Conservation (phyloP, 2,329 filamentous ascomycete species). For the Didymella sp. region DNA sequence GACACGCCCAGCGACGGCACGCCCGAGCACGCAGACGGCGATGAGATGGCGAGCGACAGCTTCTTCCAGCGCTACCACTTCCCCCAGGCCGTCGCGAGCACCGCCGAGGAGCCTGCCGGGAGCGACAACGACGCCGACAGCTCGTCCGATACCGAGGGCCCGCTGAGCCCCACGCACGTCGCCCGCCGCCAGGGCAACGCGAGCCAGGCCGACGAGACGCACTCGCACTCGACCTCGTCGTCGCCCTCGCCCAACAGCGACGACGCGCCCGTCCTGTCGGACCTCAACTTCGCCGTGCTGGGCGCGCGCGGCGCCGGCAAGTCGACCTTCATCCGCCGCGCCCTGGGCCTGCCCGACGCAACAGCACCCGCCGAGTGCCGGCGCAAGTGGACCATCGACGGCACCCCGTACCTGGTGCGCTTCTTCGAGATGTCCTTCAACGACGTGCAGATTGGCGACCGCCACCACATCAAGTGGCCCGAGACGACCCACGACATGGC, state of each 20-base stretch:
- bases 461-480: slow-evolving; percentile 64
- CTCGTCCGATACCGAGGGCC: slow-evolving; percentile 49
- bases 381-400: slow-evolving; percentile 65
- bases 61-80: slow-evolving; percentile 54
- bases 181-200: slow-evolving; percentile 29
- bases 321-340: slow-evolving; percentile 64
- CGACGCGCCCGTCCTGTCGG: slow-evolving; percentile 51
- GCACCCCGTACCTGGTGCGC: slow-evolving; percentile 62
- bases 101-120: slow-evolving; percentile 30
- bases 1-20: background rate
- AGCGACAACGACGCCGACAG: slow-evolving; percentile 38
- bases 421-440: slow-evolving; percentile 63
- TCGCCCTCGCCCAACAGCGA: slow-evolving; percentile 39
- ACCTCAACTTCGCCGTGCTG: slow-evolving; percentile 66
- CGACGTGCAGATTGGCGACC: slow-evolving; percentile 60
- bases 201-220: slow-evolving; percentile 11
- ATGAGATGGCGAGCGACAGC: slow-evolving; percentile 49
- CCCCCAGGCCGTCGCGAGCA: slow-evolving; percentile 34
- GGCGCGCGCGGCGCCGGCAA: slow-evolving; percentile 64
- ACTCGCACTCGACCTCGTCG: slow-evolving; percentile 10
- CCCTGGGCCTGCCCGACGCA: slow-evolving; percentile 60
- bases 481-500: slow-evolving; percentile 67
- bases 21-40: slow-evolving; percentile 31
- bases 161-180: slow-evolving; percentile 46
- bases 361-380: slow-evolving; percentile 53